Base-by-base conservation (phyloP, 2,329 filamentous ascomycete species). In the Aspergillus arachidicola region DNA sequence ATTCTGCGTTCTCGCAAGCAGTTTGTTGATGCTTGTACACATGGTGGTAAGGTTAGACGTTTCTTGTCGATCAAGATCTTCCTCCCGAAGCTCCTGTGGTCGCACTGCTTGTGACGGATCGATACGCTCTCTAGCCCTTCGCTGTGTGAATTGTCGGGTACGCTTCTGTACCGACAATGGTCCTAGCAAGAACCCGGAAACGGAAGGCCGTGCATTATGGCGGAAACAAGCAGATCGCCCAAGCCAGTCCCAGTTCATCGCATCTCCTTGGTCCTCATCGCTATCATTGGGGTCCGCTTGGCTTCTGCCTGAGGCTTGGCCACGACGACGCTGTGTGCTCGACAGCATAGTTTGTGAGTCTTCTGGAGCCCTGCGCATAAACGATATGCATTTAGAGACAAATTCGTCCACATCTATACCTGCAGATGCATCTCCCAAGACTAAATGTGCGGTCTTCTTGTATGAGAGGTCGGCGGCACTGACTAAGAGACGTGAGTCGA, bases 341-440 rank as follows among this genome's bases (percentile, higher is more conserved):
- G 66, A 74, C 23, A 76, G 79, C 46, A 84, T 75, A 45, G 85
- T 82, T 56, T 85, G 81, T 16, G 79, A 78, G 28, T 86, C 85
- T 12, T 84, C 85, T 9, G 85, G 81, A 4, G 87, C 90, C 41
- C 86, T 84, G 26, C 87, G 88, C 93, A 98, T 97, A 75, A 91
- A 98, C 4, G 86, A 87, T 64, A 96, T 93, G 76, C 91, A 94
- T 77, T 96, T 96, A 0, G 91, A 91, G 16, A 98, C 87, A 72
- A 98, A 96, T 71, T 97, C 92, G 65, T 98, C 94, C 0, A 96
- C 84, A 72, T 98, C 94, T 26, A 99, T 81, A 9, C 93, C 92
- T 57, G 90, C 88, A 3, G 87, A 87, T 2, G 85, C 81, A 70
- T 90, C 90, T 7, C 93, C 93, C 34, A 92, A 83, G 1, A 90